Evolutionary conservation across 306 rosid genomes (phyloP), one percentile per base, ranked within the genome.

Genomic region (Corylus avellana): DNA sequence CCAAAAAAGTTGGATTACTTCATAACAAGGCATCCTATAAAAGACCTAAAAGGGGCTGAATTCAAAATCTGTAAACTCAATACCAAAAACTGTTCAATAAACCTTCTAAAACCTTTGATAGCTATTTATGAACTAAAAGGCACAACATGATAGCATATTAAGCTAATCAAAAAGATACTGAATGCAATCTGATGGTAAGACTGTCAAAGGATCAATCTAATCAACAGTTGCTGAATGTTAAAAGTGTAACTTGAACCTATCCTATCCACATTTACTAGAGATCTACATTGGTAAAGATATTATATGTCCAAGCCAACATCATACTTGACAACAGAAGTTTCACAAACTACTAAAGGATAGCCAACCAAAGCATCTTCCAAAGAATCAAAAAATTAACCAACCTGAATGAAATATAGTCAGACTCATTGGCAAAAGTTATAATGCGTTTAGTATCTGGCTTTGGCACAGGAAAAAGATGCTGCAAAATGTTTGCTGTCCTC

Each of bases 351-450:
- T 17, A 70, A 44, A 63, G 44, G 66, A 20, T 8, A 51, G 73
- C 77, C 14, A 55, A 55, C n/a, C 13, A 39, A 58, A 81, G 69
- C 51, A 20, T 55, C 69, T 2, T 17, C 8, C 44, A 12, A 18
- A 29, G 11, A 27, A 18, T 9, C 73, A 46, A 76, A 59, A 25
- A 71, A 63, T n/a, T 16, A 64, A 83, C 89, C 72, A 83, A 94
- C 97, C 98, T 95, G 87, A 95, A 95, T 5, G 97, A 95, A 82
- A 95, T 77, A 75, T 87, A 91, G 80, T 95, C 98, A 61, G 92
- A 90, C 77, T 86, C 85, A 86, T 95, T 95, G 42, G 94, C 83
- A 70, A 92, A 91, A 64, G 98, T 91, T 71, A 92, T 84, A 25
- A 95, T 85, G 29, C 98, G 97, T 74, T 93, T 95, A 3, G 96